Evolutionary conservation across 2,329 filamentous ascomycete genomes (phyloP).

Genomic region (Amesomyces nigricolor): DNA sequence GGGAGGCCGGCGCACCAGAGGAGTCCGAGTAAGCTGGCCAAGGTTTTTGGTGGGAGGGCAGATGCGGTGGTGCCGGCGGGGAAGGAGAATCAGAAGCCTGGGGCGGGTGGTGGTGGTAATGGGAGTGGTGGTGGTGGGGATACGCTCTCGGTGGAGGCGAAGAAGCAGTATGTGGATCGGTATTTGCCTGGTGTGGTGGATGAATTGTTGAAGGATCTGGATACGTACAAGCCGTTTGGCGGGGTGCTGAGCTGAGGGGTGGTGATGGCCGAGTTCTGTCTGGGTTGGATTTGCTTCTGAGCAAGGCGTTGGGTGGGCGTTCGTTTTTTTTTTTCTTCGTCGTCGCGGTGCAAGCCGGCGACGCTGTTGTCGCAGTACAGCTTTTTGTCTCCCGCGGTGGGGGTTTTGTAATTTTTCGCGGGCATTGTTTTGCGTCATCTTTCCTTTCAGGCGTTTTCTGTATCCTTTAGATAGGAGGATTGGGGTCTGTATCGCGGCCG

Average conservation of each 20-base stretch:
- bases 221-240: constrained; percentile 58
- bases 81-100: constrained; percentile 13
- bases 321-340: constrained; percentile 13
- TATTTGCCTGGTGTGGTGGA: constrained; percentile 27
- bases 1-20: constrained; percentile 51
- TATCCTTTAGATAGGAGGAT: background rate
- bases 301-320: constrained; percentile 2
- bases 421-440: background rate
- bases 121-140: constrained; percentile 13
- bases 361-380: too few relatives aligned
- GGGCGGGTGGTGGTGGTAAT: background rate
- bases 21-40: constrained; percentile 62
- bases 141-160: constrained; percentile 24
- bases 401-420: background rate
- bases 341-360: background rate
- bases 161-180: constrained; percentile 25
- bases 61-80: constrained; percentile 30
- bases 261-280: background rate
- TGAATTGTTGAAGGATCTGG: constrained; percentile 51
- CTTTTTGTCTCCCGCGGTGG: background rate
- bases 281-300: background rate
- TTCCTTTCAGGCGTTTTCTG: constrained; percentile 1
- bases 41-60: constrained; percentile 43
- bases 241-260: constrained; percentile 44
- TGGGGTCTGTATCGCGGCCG: background rate